Evolutionary conservation across 176 grass and related monocot genomes (phyloP), one percentile per base, ranked within the genome.

Genomic region (Phyllostachys edulis): DNA sequence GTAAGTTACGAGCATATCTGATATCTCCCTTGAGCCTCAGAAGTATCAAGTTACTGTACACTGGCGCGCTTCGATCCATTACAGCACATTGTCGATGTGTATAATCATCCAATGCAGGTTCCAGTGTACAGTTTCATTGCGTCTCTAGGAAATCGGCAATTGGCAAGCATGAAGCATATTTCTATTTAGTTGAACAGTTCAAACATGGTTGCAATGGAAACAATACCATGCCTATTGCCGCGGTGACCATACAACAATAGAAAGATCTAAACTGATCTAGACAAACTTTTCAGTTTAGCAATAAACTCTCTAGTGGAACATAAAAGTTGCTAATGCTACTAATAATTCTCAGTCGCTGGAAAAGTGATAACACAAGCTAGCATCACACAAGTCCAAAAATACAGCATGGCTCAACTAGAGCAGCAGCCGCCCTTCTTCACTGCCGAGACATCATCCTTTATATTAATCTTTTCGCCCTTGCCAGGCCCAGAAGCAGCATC

Each of bases 381-480:
- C 69, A 73, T 39, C 78, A 83, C 64, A 87, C 69, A 59, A 67
- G 24, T 51, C 39, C 62, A 85, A 88, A 71, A 75, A 75, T 59
- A 76, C 59, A 73, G 37, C 27, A 78, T 5, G 41, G 32, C 76
- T 72, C 65, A 89, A 78, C 76, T 82, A n/a, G 94, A 96, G 71
- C 94, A 97, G 88, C 94, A 97, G 20, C 94, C 88, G 15, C 89
- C 79, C 89, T 87, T 97, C 83, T 86, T 92, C 52, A 90, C 79
- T 1, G 85, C 92, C 2, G 94, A 97, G 68, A 82, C 87, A 86
- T 97, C 94, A 63, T 97, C 94, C 83, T 90, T 93, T 68, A 97
- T 85, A 49, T 92, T 92, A 21, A 97, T 94, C 89, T 91, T 97
- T 68, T 97, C 92, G 0, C 94, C 92, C 77, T 89, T 93, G 52